phyloP scores from a whole-genome alignment of 106 monocot species.

The Platanthera guangdongensis region DNA sequence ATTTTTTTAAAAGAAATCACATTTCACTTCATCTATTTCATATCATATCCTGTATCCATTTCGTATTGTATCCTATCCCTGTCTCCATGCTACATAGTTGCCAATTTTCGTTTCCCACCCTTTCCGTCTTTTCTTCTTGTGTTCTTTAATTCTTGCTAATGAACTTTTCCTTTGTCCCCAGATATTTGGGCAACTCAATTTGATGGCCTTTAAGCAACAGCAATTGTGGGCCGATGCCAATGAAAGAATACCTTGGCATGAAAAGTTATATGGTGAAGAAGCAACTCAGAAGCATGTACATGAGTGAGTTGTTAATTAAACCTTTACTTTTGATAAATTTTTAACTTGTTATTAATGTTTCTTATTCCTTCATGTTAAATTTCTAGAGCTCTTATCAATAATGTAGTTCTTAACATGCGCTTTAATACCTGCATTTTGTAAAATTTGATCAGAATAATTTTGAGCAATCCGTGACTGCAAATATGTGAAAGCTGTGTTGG shows the following conservation, averaged over 20 bases:
- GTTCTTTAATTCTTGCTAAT: not conserved
- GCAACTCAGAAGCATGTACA: constrained; percentile 96
- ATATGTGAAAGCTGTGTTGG: not conserved
- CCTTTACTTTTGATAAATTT: not conserved
- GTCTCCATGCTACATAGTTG: not conserved
- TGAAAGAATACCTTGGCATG: constrained; percentile 94
- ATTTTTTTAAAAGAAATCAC: too few species aligned
- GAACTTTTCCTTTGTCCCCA: constrained; percentile 14
- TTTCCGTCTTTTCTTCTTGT: not conserved
- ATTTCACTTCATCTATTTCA: too few species aligned
- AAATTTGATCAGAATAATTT: not conserved
- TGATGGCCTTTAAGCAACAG: constrained; percentile 78
- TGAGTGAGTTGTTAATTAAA: constrained; percentile 43
- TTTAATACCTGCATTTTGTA: not conserved
- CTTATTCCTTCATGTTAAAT: not conserved
- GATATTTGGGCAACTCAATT: constrained; percentile 60
- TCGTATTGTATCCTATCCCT: not conserved
- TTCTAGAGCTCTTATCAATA: not conserved
- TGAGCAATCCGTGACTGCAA: not conserved
- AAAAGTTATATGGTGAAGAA: constrained; percentile 84
- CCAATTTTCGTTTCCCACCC: not conserved
- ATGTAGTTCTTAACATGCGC: not conserved
- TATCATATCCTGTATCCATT: too few species aligned
- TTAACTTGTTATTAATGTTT: not conserved
- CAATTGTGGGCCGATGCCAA: constrained; percentile 77